A percentile compares a stretch with the other conserved stretches of the same genome.
Evolutionary conservation across 2,329 filamentous ascomycete genomes (phyloP).

Genomic region (Xylariaceae sp.): DNA sequence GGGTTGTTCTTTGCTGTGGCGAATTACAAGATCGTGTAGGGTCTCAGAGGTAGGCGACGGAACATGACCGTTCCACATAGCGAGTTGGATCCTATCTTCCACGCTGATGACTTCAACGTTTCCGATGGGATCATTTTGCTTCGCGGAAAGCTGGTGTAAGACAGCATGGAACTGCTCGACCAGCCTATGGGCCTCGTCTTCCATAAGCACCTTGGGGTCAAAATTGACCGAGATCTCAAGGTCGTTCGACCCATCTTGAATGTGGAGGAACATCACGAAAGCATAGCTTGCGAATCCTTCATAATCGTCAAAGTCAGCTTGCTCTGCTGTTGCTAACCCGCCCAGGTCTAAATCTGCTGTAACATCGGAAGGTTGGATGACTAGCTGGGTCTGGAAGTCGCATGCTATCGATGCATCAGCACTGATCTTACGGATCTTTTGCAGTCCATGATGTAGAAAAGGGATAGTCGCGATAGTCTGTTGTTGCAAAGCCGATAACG

Average conservation of each 20-base stretch:
- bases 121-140: neutral
- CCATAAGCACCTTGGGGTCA: conserved; percentile 16
- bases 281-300: conserved; percentile 45
- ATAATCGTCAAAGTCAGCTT: conserved; percentile 28
- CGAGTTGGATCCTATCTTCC: neutral
- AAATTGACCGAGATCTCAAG: conserved; percentile 13
- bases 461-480: conserved; percentile 55
- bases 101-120: neutral
- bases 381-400: conserved; percentile 49
- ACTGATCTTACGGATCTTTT: conserved; percentile 51
- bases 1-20: neutral
- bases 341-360: neutral
- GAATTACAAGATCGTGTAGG: conserved; percentile 1
- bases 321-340: neutral
- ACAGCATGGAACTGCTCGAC: conserved; percentile 19
- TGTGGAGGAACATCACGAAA: conserved; percentile 58
- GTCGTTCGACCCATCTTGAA: conserved; percentile 44
- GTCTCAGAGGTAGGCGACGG: neutral
- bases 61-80: neutral
- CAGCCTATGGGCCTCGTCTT: conserved; percentile 9
- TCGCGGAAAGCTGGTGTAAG: conserved; percentile 14
- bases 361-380: conserved; percentile 42
- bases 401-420: conserved; percentile 46
- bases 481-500: conserved; percentile 53
- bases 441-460: conserved; percentile 56